Conservation (phyloP, 2,329 filamentous ascomycete species). For the Alternaria atra region DNA sequence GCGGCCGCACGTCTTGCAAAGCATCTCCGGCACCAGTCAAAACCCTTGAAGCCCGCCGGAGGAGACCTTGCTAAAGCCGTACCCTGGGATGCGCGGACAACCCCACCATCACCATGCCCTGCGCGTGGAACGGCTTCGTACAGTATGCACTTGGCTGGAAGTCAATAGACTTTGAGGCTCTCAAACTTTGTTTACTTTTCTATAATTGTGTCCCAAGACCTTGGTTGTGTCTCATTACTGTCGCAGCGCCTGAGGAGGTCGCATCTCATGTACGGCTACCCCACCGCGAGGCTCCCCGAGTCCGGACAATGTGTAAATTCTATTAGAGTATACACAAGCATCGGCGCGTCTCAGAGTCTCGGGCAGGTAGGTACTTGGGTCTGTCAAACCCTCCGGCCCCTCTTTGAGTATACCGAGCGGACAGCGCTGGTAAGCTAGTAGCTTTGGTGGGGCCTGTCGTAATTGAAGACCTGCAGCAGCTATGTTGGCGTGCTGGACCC, state of each 20-base stretch:
- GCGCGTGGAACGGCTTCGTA: conserved; percentile 10
- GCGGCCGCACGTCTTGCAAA: conserved; percentile 40
- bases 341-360: conserved; percentile 24
- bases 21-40: conserved; percentile 45
- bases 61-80: conserved; percentile 40
- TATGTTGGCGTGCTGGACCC: conserved; percentile 1
- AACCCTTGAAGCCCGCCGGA: conserved; percentile 33
- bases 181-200: conserved; percentile 1
- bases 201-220: conserved; percentile 5
- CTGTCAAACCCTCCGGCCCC: conserved; percentile 29
- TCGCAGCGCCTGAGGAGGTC: conserved; percentile 22
- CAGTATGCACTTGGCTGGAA: not conserved
- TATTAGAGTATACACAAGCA: conserved; percentile 25
- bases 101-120: conserved; percentile 36
- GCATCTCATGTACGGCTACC: conserved; percentile 24
- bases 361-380: conserved; percentile 19
- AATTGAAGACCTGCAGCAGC: conserved; percentile 6
- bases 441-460: conserved; percentile 20
- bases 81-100: conserved; percentile 32
- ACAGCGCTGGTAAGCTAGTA: conserved; percentile 26
- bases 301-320: conserved; percentile 27
- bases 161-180: conserved; percentile 2
- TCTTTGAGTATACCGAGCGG: conserved; percentile 16
- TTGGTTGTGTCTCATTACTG: conserved; percentile 26
- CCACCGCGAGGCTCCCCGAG: conserved; percentile 33